Evolutionary conservation across 2,329 filamentous ascomycete species (phyloP), one percentile per base, ranked within the genome.

Genomic region (Aspergillus pseudoglaucus): DNA sequence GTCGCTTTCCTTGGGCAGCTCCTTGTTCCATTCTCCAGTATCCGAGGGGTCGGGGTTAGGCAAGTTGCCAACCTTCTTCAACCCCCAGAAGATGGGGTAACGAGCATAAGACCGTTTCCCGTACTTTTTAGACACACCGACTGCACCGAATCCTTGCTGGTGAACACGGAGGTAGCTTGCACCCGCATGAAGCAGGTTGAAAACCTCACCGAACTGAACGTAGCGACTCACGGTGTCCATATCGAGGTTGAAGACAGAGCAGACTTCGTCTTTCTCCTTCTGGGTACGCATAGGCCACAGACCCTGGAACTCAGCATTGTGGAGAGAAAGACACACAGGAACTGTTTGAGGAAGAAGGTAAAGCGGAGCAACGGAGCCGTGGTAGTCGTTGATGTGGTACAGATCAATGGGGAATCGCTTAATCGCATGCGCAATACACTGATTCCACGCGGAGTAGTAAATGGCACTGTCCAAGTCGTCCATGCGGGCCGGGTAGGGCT

Each of bases 381-480:
- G 81, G 58, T 83, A 84, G 58, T 82, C 81, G 63, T 84, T 84
- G 62, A 83, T 80, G 59, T 84, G 81, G 61, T 84, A 84, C n/a
- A 84, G 60, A 55, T 83, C 79, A 49, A 82, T 71, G 0, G 78
- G 74, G 60, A 85, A 86, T 14, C 83, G 77, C 47, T 76, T 75
- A 54, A 84, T 77, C 1, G 81, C 69, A 54, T 82, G 75, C 6
- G 82, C 81, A 56, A 86, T 84, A 60, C 83, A 86, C 62, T 81
- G 79, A 53, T 86, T 86, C 83, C 83, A 86, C 2, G 81, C 81
- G 2, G 80, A 84, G 60, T 85, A 85, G 64, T 84, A 83, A 42
- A 86, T 79, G 10, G 83, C 83, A 53, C 77, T 81, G 52, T 83
- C 80, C 46, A 85, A 71, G 59, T 86, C 82, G 59, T 86, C 83